phyloP scores from a whole-genome alignment of 768 basidiomycete genomes.

The Pleurotus salmoneostramineus region DNA sequence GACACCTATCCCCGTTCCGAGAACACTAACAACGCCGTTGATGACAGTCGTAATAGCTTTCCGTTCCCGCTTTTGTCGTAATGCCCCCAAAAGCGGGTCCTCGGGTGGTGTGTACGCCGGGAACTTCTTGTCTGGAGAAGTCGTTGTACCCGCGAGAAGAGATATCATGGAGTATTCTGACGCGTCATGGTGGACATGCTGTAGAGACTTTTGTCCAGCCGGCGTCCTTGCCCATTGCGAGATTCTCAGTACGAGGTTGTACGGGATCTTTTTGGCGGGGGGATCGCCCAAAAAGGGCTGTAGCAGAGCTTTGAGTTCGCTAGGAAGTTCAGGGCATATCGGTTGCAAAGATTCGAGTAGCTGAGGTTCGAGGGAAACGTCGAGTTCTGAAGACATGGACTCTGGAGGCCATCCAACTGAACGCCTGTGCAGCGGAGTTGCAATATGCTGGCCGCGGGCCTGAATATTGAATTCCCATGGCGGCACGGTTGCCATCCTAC shows the following conservation, averaged over 20 bases:
- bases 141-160: slow-evolving; percentile 71
- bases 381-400: slow-evolving; percentile 30
- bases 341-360: slow-evolving; percentile 44
- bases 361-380: slow-evolving; percentile 68
- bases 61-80: slow-evolving; percentile 51
- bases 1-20: slow-evolving; percentile 60
- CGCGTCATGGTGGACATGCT: slow-evolving; percentile 40
- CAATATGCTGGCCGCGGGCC: not conserved
- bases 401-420: not conserved
- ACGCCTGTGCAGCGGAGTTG: not conserved
- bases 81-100: slow-evolving; percentile 22
- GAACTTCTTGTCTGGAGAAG: slow-evolving; percentile 76
- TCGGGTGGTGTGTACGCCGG: slow-evolving; percentile 43
- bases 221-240: slow-evolving; percentile 68
- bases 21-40: slow-evolving; percentile 69
- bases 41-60: slow-evolving; percentile 66
- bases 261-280: slow-evolving; percentile 50
- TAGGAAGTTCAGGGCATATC: slow-evolving; percentile 43
- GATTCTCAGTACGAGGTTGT: slow-evolving; percentile 51
- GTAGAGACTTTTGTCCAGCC: slow-evolving; percentile 35
- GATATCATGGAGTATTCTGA: slow-evolving; percentile 65
- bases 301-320: slow-evolving; percentile 38
- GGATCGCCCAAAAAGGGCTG: slow-evolving; percentile 30
- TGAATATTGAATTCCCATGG: not conserved
- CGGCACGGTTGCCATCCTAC: too few species aligned